Evolutionary conservation across 208 protist genomes (phyloP).

Genomic region (Kentomonas sorsogonicus): DNA sequence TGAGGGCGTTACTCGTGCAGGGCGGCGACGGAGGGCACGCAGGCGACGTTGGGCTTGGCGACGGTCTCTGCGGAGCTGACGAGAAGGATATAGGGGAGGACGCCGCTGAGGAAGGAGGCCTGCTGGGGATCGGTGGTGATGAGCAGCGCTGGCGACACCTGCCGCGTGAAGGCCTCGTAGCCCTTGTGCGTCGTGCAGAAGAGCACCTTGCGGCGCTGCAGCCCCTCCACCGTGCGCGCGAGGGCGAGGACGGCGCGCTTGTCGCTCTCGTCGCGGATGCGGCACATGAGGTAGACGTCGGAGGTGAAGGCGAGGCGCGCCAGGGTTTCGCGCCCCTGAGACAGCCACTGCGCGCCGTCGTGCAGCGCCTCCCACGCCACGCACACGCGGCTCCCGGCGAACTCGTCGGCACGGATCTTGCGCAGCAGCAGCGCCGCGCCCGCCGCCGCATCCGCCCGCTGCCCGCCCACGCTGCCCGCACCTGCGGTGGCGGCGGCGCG

Average conservation of each 20-base stretch:
- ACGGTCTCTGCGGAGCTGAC: slow-evolving; percentile 25
- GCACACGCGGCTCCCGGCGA: slow-evolving; percentile 55
- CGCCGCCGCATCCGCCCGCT: slow-evolving; percentile 2
- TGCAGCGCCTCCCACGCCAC: slow-evolving; percentile 66
- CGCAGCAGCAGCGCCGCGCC: slow-evolving; percentile 25
- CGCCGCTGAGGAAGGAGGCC: slow-evolving; percentile 53
- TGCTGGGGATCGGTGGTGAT: slow-evolving; percentile 47
- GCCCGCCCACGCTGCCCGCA: not conserved
- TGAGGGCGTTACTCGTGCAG: no score
- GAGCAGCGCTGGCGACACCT: slow-evolving; percentile 65
- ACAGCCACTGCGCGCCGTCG: slow-evolving; percentile 37
- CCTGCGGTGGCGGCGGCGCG: not conserved
- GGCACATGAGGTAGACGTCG: slow-evolving; percentile 79
- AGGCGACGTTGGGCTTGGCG: slow-evolving; percentile 29
- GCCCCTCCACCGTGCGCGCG: slow-evolving; percentile 29
- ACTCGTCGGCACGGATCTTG: slow-evolving; percentile 28
- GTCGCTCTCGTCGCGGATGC: slow-evolving; percentile 34
- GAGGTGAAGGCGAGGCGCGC: slow-evolving; percentile 37
- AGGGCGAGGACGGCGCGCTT: slow-evolving; percentile 39
- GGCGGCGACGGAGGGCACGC: slow-evolving; percentile 17
- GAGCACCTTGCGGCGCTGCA: slow-evolving; percentile 72
- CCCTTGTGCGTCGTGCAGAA: slow-evolving; percentile 80
- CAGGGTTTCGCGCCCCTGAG: slow-evolving; percentile 41
- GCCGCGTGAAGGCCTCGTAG: slow-evolving; percentile 80
- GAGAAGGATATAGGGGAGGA: slow-evolving; percentile 62